A percentile compares a stretch with the other conserved stretches of the same genome.
Conservation (phyloP, 164 flowering plant species). For the Macadamia integrifolia region DNA sequence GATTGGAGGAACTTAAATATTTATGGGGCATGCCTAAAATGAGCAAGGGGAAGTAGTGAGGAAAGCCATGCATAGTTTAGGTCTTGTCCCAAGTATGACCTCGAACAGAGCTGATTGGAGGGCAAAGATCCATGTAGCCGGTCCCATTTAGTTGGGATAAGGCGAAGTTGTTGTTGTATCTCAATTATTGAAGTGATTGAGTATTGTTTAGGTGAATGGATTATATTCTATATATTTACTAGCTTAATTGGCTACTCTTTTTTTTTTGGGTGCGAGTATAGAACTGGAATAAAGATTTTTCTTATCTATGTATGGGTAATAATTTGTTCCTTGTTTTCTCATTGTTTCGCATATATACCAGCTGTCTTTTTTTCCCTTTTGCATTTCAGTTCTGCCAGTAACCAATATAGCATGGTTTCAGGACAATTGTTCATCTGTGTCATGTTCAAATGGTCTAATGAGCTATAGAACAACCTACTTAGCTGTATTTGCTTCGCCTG, state of each 20-base stretch:
- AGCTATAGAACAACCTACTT: slow-evolving; percentile 42
- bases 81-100: too few relatives aligned
- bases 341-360: slow-evolving; percentile 8
- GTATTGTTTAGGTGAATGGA: too few relatives aligned
- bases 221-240: too few relatives aligned
- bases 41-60: too few relatives aligned
- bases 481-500: slow-evolving; percentile 55
- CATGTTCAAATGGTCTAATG: slow-evolving; percentile 39
- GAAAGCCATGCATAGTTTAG: too few relatives aligned
- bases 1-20: too few relatives aligned
- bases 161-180: too few relatives aligned
- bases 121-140: too few relatives aligned
- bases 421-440: slow-evolving; percentile 34
- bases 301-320: not conserved
- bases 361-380: slow-evolving; percentile 11
- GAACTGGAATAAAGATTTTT: not conserved
- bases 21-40: too few relatives aligned
- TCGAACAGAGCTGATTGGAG: too few relatives aligned
- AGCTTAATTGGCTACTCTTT: not conserved
- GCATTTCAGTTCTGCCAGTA: slow-evolving; percentile 41
- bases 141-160: too few relatives aligned
- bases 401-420: slow-evolving; percentile 33
- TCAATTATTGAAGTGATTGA: too few relatives aligned
- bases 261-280: not conserved
- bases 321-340: not conserved